phyloP scores from a whole-genome alignment of 1,284 basidiomycete species.

The Trichosporon ovoides region DNA sequence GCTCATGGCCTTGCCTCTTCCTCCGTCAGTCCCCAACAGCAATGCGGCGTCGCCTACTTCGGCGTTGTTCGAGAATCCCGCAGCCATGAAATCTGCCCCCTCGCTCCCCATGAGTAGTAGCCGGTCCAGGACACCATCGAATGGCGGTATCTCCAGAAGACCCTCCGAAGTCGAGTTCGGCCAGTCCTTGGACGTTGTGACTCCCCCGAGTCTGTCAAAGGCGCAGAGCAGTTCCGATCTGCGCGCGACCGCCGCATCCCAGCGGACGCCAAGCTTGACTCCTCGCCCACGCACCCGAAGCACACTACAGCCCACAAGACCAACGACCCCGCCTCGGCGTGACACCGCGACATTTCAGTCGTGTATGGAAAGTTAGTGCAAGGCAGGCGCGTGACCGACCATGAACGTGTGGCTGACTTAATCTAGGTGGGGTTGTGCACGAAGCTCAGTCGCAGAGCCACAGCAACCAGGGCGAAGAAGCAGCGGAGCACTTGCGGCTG shows the following conservation, averaged over 20 bases:
- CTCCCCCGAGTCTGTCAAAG: background rate
- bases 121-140: background rate
- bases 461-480: conserved; percentile 36
- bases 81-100: conserved; percentile 1
- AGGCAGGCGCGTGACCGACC: background rate
- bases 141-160: background rate
- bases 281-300: background rate
- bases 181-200: background rate
- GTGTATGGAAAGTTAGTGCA: conserved; percentile 43
- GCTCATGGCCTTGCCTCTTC: background rate
- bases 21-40: background rate
- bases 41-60: background rate
- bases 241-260: background rate
- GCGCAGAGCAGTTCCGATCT: background rate
- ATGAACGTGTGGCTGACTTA: background rate
- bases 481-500: conserved; percentile 42
- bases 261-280: background rate
- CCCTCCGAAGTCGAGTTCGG: background rate
- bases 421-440: conserved; percentile 37
- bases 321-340: background rate
- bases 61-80: background rate
- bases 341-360: background rate
- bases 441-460: conserved; percentile 38
- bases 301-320: background rate
- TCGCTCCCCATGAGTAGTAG: background rate